Evolutionary conservation across 306 rosid species (phyloP).

Genomic region (Glycine tomentella): DNA sequence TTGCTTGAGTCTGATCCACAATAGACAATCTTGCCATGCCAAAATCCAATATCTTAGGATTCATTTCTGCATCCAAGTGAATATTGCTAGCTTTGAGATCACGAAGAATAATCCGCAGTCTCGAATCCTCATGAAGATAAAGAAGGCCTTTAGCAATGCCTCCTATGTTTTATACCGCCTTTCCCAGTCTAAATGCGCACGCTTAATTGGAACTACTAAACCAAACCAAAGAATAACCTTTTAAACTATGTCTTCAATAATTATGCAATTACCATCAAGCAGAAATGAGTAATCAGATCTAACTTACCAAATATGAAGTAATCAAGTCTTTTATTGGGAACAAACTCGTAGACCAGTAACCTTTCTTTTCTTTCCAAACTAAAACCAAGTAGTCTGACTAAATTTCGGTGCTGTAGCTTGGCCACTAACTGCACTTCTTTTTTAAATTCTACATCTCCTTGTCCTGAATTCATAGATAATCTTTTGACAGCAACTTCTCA

Average conservation of each 20-base stretch:
- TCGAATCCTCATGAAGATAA: conserved; percentile 57
- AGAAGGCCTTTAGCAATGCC: conserved; percentile 50
- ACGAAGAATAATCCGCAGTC: conserved; percentile 50
- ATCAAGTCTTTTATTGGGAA: conserved; percentile 60
- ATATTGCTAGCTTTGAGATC: conserved; percentile 57
- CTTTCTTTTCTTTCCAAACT: conserved; percentile 56
- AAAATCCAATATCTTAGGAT: conserved; percentile 57
- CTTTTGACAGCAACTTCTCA: conserved; percentile 60
- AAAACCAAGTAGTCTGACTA: conserved; percentile 57
- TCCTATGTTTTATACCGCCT: conserved; percentile 41
- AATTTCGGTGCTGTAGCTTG: conserved; percentile 62
- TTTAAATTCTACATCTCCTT: conserved; percentile 63
- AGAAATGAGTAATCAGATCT: neutral
- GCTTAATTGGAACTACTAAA: conserved; percentile 44
- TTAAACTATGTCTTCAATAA: neutral
- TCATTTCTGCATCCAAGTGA: conserved; percentile 45
- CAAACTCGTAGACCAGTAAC: conserved; percentile 63
- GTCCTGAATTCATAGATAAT: conserved; percentile 51
- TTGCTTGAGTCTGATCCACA: conserved; percentile 45
- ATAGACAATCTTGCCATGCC: conserved; percentile 54
- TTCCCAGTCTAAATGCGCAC: conserved; percentile 43
- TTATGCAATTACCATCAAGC: neutral
- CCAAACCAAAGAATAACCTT: neutral
- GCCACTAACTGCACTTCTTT: conserved; percentile 60
- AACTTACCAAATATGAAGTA: conserved; percentile 56